Evolutionary conservation across 2,329 filamentous ascomycete species (phyloP).

Genomic region (Aspergillus pseudoterreus): DNA sequence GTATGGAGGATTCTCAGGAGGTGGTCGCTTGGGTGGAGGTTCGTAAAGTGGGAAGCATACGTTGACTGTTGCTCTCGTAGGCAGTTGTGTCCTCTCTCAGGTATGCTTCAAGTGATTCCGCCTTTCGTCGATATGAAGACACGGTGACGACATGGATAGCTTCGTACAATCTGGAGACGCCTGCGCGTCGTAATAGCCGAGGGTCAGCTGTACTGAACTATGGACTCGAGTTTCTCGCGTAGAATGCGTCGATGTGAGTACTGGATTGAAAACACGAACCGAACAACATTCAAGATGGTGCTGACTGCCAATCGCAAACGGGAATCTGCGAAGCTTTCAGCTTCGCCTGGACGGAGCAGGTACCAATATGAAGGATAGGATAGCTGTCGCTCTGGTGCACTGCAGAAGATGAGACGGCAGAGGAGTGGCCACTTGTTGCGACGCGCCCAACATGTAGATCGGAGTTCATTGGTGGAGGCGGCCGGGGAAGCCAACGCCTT

Average conservation of each 20-base stretch:
- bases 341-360: background rate
- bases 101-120: background rate
- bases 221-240: background rate
- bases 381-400: background rate
- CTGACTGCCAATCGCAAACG: background rate
- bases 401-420: background rate
- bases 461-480: constrained; percentile 6
- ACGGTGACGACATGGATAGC: background rate
- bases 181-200: too few relatives aligned
- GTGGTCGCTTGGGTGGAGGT: background rate
- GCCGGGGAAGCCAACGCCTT: constrained; percentile 6
- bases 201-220: too few relatives aligned
- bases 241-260: background rate
- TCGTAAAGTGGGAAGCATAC: background rate
- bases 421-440: constrained; percentile 10
- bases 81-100: background rate
- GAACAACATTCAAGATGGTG: background rate
- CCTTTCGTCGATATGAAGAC: background rate
- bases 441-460: constrained; percentile 1
- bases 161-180: background rate
- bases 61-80: too few relatives aligned
- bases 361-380: background rate
- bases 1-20: background rate
- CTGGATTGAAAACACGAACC: background rate
- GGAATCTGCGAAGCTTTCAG: background rate